Evolutionary conservation across 1,284 basidiomycete species (phyloP), one percentile per base, ranked within the genome.

Genomic region (Lentinus polychrous): DNA sequence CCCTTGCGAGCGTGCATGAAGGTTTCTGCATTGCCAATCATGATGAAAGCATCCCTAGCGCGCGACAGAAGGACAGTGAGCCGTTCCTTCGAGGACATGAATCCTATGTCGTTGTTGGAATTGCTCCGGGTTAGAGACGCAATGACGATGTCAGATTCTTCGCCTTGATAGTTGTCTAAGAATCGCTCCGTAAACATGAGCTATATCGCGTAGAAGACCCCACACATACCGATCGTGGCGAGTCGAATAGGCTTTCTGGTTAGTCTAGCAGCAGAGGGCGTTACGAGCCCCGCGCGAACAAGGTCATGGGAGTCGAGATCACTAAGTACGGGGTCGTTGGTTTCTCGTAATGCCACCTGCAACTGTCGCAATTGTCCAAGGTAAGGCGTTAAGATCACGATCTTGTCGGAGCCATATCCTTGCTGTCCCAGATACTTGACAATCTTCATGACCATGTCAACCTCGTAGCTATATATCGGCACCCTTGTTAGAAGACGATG

Each of bases 11-110:
- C 68, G 2, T 70, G 65, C 33, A 63, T 60, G 61, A 84, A 83
- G 0, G 82, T 85, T 1, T 74, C 57, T 0, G 72, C 62, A 53
- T 85, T 83, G 3, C 83, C 83, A 24, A 85, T 72, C 60, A 85
- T 72, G 50, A 85, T 77, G 4, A 83, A 58, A 0, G 71, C 78
- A 53, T 83, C 65, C 3, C 82, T 72, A 10, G 82, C 79, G 14
- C 82, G 74, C 0, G 82, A 84, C 12, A 85, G 68, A 1, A 85
- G 66, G 7, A 85, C 82, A 43, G 81, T 85, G n/a, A 85, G 60
- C 22, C 83, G 75, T 58, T 85, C 79, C 0, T 78, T 76, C 1
- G 83, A 71, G 38, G 58, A 67, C 81, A 85, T 83, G 63, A 85
- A 85, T 0, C 82, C 83, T 24, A 85, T 84, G 50, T 74, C 75